Evolutionary conservation across 108 stramenopile genomes (phyloP).

Genomic region (Parmales sp.): DNA sequence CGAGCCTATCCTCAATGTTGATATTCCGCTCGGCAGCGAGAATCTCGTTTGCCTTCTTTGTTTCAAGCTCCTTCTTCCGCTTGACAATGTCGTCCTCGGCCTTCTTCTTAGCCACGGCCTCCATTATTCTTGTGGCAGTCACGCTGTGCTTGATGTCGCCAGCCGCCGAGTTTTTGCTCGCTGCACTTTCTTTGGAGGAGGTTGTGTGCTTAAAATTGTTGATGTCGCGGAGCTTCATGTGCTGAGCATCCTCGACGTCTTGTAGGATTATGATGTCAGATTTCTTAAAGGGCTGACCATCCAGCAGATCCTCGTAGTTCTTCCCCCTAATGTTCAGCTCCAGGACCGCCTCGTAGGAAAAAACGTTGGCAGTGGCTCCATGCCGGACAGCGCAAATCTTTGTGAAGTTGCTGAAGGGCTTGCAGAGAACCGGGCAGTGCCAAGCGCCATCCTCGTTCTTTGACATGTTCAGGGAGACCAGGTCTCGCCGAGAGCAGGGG

Average conservation of each 20-base stretch:
- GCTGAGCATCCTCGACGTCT: constrained; percentile 52
- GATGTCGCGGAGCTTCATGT: constrained; percentile 48
- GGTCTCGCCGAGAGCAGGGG: constrained; percentile 44
- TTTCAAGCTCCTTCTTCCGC: too few species aligned
- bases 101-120: constrained; percentile 50
- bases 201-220: constrained; percentile 57
- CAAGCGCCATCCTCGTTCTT: constrained; percentile 72
- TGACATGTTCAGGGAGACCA: constrained; percentile 72
- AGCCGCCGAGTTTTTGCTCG: neutral
- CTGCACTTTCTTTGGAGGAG: constrained; percentile 23
- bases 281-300: constrained; percentile 56
- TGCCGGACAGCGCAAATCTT: constrained; percentile 47
- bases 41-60: too few species aligned
- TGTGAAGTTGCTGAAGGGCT: constrained; percentile 73
- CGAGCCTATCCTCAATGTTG: too few species aligned
- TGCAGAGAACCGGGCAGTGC: constrained; percentile 94
- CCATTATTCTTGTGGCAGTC: constrained; percentile 69
- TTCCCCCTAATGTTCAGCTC: constrained; percentile 73
- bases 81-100: constrained; percentile 30
- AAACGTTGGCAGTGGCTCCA: constrained; percentile 57
- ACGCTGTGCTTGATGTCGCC: constrained; percentile 48
- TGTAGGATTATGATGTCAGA: constrained; percentile 64
- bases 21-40: too few species aligned
- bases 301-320: constrained; percentile 54
- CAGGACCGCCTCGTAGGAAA: constrained; percentile 65